phyloP scores from a whole-genome alignment of 2,329 filamentous ascomycete species.

The Penicillium expansum region DNA sequence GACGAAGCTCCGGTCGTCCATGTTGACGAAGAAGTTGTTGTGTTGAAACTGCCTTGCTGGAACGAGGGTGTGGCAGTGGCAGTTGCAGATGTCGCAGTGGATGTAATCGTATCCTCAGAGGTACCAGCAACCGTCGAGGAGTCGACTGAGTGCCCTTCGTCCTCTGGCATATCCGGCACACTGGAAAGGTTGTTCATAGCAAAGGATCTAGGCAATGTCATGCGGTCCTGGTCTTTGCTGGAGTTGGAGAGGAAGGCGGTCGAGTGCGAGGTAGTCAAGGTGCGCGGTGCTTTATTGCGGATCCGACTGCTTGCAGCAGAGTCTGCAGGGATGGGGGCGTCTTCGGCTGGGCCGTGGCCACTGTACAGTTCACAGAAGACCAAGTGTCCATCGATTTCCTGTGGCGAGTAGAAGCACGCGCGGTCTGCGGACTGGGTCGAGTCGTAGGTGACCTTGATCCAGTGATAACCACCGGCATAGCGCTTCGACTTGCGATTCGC shows the following conservation, averaged over 20 bases:
- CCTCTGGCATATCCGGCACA: conserved; percentile 25
- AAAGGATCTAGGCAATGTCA: conserved; percentile 42
- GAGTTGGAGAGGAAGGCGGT: conserved; percentile 33
- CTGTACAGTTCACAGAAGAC: conserved; percentile 70
- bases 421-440: conserved; percentile 68
- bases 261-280: conserved; percentile 37
- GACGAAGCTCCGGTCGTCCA: conserved; percentile 18
- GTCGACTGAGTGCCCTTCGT: conserved; percentile 34
- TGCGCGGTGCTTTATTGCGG: conserved; percentile 32
- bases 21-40: neutral
- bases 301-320: conserved; percentile 26
- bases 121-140: conserved; percentile 42
- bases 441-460: conserved; percentile 86
- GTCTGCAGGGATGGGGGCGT: conserved; percentile 60
- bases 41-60: neutral
- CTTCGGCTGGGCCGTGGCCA: conserved; percentile 61
- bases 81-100: conserved; percentile 17
- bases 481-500: conserved; percentile 77
- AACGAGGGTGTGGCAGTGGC: conserved; percentile 19
- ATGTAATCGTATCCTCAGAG: conserved; percentile 40
- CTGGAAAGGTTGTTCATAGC: conserved; percentile 38
- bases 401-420: conserved; percentile 67
- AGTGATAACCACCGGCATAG: conserved; percentile 81
- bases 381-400: conserved; percentile 67
- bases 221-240: conserved; percentile 31